Base-by-base conservation (phyloP, 352 stramenopile species). In the Globisporangium takayamanum region DNA sequence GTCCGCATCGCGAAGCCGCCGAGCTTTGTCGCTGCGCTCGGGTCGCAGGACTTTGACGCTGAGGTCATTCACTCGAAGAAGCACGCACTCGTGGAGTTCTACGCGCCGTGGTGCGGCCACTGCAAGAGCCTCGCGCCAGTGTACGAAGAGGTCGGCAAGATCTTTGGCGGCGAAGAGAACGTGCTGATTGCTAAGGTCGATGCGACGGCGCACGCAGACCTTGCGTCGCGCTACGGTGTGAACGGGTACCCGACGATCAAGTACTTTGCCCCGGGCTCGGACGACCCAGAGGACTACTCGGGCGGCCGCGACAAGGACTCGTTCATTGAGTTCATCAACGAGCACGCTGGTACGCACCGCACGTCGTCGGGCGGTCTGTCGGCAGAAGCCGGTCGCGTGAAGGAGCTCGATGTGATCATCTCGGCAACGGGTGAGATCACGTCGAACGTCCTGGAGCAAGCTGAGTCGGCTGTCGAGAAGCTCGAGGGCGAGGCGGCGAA, bases 201-300 rank as follows among this genome's bases (percentile, higher is more conserved):
- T 48, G 85, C 83, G 20, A 86, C 70, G n/a, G 81, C 62, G 5
- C 80, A 92, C 63, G 22, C 58, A 2, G 76, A 78, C 41, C 57
- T 93, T 30, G 81, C 70, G n/a, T 60, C 63, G 46, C 80, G 82
- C 63, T 97, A 92, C 69, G 89, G 85, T 52, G 83, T 97, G 33
- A 89, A 78, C 55, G 88, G 91, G 28, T 97, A 90, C 80, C 91
- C 91, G 36, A 97, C 89, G 53, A 78, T 97, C 68, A 96, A 96
- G 73, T 97, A 95, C 75, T 97, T 97, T 57, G 73, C 82, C 0
- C 76, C 78, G 0, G 86, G 75, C 53, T 78, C 82, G 55, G 74
- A 84, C 46, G 88, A 96, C 54, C 73, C 86, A 22, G 81, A 95
- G 63, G 78, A 94, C 69, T 97, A 97, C 72, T 76, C 74, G 53